A percentile compares a stretch with the other conserved stretches of the same genome.
Evolutionary conservation across 176 grass and related monocot species (phyloP).

Genomic region (Oryza australiensis): DNA sequence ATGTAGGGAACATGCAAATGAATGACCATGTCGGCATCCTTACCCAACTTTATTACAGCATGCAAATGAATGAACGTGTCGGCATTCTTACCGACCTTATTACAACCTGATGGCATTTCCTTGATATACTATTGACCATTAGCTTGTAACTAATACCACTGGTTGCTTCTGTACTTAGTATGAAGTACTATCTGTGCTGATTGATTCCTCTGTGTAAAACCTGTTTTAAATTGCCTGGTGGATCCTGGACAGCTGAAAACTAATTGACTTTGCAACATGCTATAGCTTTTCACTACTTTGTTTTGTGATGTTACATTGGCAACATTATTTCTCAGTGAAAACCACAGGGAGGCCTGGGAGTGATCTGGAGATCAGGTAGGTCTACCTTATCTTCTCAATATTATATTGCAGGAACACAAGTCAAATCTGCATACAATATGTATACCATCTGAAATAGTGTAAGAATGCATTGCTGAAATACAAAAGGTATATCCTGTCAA

Average conservation of each 20-base stretch:
- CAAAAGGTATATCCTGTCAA: neutral
- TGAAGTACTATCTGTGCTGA: neutral
- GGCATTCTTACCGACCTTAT: constrained; percentile 21
- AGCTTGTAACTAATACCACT: constrained; percentile 18
- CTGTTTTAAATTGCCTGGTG: neutral
- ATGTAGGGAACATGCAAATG: constrained; percentile 4
- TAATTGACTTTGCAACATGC: neutral
- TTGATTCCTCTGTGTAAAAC: neutral
- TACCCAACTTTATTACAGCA: constrained; percentile 5
- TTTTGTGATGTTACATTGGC: neutral
- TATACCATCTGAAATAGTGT: neutral
- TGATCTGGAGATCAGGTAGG: neutral
- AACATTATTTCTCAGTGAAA: neutral
- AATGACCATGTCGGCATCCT: constrained; percentile 15
- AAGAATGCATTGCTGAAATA: constrained; percentile 1
- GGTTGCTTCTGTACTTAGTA: neutral
- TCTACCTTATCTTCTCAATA: neutral
- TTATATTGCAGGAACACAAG: constrained; percentile 3
- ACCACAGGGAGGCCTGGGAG: neutral
- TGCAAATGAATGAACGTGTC: constrained; percentile 1
- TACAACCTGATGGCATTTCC: neutral
- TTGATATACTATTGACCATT: constrained; percentile 22
- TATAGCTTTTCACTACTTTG: neutral
- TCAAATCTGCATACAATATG: neutral
- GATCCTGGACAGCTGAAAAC: neutral